Evolutionary conservation across 2,329 filamentous ascomycete genomes (phyloP), one percentile per base, ranked within the genome.

Genomic region (Pyricularia sp.): DNA sequence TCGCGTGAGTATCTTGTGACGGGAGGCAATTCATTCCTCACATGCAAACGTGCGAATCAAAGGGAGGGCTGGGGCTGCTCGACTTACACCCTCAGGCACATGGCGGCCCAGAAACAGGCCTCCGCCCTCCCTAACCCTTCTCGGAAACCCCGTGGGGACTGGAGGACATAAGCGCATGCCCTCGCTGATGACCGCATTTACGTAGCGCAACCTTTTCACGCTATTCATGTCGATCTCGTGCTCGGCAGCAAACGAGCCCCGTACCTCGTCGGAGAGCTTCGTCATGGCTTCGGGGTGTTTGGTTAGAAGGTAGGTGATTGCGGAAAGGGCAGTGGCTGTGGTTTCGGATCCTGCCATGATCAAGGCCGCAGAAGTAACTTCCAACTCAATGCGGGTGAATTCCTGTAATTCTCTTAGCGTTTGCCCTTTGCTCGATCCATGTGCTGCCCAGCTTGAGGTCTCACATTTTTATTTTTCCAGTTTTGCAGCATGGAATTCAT

Each of bases 171-270:
- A 70, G 0, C 80, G 71, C 3, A 83, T 68, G 0, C 80, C 80
- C 69, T 84, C 81, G 60, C 79, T 81, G 67, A 83, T 76, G 1
- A 83, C 72, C 1, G 79, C 80, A 61, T 81, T 74, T 0, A 83
- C 70, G 66, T 78, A 83, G 0, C 72, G 70, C 19, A 80, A 73
- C 28, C 72, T 55, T 16, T n/a, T 8, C 49, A n/a, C 49, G 49
- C 16, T n/a, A 16, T 8, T 16, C 8, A 24, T 55, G 81, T 89
- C 91, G 62, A 77, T 76, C 19, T 75, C 70, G 3, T 72, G 71
- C 0, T 75, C 72, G 1, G 67, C 68, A 0, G 75, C 71, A 68
- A 81, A 82, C 0, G 73, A 65, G 3, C 67, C 64, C 3, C 78
- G 74, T 4, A 82, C 71, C 66, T 82, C 81, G 0, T 71, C 66